phyloP scores from a whole-genome alignment of 441 rosid genomes.

The Adansonia madagascariensis region DNA sequence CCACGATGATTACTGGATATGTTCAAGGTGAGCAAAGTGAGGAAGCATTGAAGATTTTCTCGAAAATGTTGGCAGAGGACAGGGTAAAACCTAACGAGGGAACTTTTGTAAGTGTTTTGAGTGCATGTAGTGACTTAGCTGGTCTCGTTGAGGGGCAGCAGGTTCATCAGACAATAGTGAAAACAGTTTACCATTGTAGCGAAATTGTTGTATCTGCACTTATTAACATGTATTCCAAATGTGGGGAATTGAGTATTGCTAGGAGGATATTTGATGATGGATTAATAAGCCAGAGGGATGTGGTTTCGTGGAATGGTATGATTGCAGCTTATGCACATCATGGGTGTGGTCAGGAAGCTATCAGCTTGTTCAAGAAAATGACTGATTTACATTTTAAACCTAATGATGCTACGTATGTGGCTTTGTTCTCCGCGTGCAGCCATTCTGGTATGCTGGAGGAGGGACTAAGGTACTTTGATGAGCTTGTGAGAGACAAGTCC shows the following conservation, averaged over 20 bases:
- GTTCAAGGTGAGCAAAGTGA: conserved; percentile 55
- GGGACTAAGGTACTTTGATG: conserved; percentile 53
- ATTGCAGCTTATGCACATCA: conserved; percentile 74
- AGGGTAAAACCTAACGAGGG: conserved; percentile 54
- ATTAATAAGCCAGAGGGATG: conserved; percentile 50
- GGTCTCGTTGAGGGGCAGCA: conserved; percentile 67
- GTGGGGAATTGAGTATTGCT: conserved; percentile 56
- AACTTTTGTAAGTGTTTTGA: conserved; percentile 59
- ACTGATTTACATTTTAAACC: conserved; percentile 47
- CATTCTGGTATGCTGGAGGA: conserved; percentile 67
- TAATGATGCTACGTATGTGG: conserved; percentile 59
- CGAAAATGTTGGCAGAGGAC: conserved; percentile 52
- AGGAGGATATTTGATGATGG: conserved; percentile 56
- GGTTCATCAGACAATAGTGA: conserved; percentile 59
- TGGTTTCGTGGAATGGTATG: conserved; percentile 69
- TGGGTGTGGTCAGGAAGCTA: conserved; percentile 61
- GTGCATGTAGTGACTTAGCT: conserved; percentile 68
- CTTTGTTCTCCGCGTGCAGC: conserved; percentile 64
- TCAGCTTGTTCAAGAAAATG: conserved; percentile 59
- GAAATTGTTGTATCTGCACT: conserved; percentile 57
- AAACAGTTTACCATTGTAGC: conserved; percentile 48
- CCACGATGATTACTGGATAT: conserved; percentile 67
- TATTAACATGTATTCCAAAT: conserved; percentile 72
- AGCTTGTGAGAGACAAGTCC: conserved; percentile 49
- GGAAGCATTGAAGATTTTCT: conserved; percentile 54